phyloP scores from a whole-genome alignment of 2,329 filamentous ascomycete species.

The Fusarium virguliforme region DNA sequence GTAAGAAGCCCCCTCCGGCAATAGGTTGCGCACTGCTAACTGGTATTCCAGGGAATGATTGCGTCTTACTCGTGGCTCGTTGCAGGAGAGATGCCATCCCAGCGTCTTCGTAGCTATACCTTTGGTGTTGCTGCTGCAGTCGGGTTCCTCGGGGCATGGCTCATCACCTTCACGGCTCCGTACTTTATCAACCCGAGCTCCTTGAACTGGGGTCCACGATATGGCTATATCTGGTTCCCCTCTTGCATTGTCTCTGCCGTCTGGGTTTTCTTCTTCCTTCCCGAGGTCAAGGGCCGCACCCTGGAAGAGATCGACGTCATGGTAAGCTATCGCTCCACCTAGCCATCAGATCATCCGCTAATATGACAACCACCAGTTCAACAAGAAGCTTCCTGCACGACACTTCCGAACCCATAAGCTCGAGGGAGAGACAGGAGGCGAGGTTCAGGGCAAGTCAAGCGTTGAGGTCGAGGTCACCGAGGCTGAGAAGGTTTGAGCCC shows the following conservation, averaged over 20 bases:
- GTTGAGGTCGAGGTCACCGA: slow-evolving; percentile 32
- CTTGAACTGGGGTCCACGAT: slow-evolving; percentile 47
- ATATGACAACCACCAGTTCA: slow-evolving; percentile 25
- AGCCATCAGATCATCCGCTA: background rate
- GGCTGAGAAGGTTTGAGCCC: slow-evolving; percentile 31
- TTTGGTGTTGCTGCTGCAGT: slow-evolving; percentile 43
- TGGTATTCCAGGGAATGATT: slow-evolving; percentile 40
- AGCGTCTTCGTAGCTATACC: slow-evolving; percentile 46
- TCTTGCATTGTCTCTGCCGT: slow-evolving; percentile 40
- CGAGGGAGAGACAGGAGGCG: background rate
- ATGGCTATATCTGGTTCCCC: slow-evolving; percentile 48
- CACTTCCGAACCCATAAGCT: slow-evolving; percentile 36
- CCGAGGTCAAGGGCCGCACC: slow-evolving; percentile 44
- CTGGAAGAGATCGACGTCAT: slow-evolving; percentile 46
- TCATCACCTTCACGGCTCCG: slow-evolving; percentile 46
- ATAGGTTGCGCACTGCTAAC: accelerated
- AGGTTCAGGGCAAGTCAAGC: slow-evolving; percentile 24
- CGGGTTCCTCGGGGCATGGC: slow-evolving; percentile 44
- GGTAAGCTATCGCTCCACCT: slow-evolving; percentile 18
- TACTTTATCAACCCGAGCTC: slow-evolving; percentile 48
- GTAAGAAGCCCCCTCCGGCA: slow-evolving; percentile 4
- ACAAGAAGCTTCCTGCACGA: slow-evolving; percentile 35
- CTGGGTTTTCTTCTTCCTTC: slow-evolving; percentile 46
- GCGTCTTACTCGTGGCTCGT: slow-evolving; percentile 48
- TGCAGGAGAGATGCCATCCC: slow-evolving; percentile 44